A percentile compares a stretch with the other conserved stretches of the same genome.
These are phyloP conservation scores for Linaria vulgaris DNA, from an alignment of 257 asterid species.

Conservation along the genomic window DNA sequence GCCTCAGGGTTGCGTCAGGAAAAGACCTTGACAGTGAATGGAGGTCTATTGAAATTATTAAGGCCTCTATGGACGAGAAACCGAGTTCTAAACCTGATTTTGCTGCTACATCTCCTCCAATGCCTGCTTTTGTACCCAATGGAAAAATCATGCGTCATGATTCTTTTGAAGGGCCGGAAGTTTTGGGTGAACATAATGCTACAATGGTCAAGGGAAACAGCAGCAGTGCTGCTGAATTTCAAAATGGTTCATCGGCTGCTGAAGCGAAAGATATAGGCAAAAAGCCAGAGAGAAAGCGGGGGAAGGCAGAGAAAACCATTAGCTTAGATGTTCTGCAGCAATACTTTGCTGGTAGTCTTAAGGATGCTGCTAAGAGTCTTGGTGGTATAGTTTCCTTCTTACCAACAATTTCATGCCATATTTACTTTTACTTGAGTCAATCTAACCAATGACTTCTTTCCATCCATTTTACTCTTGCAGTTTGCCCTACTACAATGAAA, in stretches of 20 bases:
- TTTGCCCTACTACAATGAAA: slow-evolving; percentile 94
- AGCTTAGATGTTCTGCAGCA: slow-evolving; percentile 91
- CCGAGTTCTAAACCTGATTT: slow-evolving; percentile 38
- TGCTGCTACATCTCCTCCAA: slow-evolving; percentile 41
- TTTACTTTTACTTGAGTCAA: slow-evolving; percentile 10
- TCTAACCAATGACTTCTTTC: slow-evolving; percentile 7
- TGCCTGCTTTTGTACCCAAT: slow-evolving; percentile 34
- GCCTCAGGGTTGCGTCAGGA: slow-evolving; percentile 86
- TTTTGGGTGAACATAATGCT: slow-evolving; percentile 33
- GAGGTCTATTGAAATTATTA: slow-evolving; percentile 68
- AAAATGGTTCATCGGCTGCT: slow-evolving; percentile 35
- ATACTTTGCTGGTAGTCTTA: slow-evolving; percentile 84
- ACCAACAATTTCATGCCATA: neutral
- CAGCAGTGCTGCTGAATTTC: slow-evolving; percentile 31
- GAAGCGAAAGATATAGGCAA: slow-evolving; percentile 47
- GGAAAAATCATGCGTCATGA: slow-evolving; percentile 37
- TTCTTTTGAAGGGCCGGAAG: slow-evolving; percentile 38
- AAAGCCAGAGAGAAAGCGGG: slow-evolving; percentile 78
- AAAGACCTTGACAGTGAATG: slow-evolving; percentile 64
- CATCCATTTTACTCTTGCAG: slow-evolving; percentile 39
- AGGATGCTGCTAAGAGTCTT: slow-evolving; percentile 92
- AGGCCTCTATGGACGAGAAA: slow-evolving; percentile 49
- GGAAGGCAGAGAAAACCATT: slow-evolving; percentile 88
- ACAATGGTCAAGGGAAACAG: slow-evolving; percentile 39
- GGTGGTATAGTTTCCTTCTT: slow-evolving; percentile 61